These are phyloP conservation scores for Gremmenia infestans DNA, from an alignment of 2,329 filamentous ascomycete genomes.

Conservation along the genomic window DNA sequence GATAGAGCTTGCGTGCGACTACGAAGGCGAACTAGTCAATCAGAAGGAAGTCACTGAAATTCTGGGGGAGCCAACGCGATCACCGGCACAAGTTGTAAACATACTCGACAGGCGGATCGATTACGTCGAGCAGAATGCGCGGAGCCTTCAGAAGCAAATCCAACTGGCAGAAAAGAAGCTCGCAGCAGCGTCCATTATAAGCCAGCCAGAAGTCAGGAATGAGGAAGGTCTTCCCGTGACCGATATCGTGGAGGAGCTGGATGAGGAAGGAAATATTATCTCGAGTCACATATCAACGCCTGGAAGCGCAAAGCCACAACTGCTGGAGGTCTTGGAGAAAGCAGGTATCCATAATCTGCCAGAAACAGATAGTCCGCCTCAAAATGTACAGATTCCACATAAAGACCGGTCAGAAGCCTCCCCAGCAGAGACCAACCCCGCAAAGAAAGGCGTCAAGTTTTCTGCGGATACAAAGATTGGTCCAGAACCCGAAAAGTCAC, in stretches of 20 bases:
- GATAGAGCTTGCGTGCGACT: slow-evolving; percentile 46
- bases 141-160: slow-evolving; percentile 65
- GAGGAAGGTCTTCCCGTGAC: slow-evolving; percentile 73
- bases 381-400: slow-evolving; percentile 36
- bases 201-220: slow-evolving; percentile 56
- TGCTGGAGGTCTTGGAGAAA: slow-evolving; percentile 70
- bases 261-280: slow-evolving; percentile 83
- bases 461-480: slow-evolving; percentile 52
- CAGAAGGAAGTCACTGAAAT: slow-evolving; percentile 51
- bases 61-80: slow-evolving; percentile 40
- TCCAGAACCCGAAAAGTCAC: slow-evolving; percentile 23
- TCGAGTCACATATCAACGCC: slow-evolving; percentile 63
- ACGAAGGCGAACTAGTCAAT: slow-evolving; percentile 57
- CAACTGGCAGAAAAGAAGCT: slow-evolving; percentile 64
- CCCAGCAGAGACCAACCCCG: slow-evolving; percentile 5
- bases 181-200: slow-evolving; percentile 54
- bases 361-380: slow-evolving; percentile 9
- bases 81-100: slow-evolving; percentile 58
- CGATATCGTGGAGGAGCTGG: slow-evolving; percentile 88
- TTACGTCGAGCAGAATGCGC: slow-evolving; percentile 80
- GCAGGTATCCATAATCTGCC: slow-evolving; percentile 52
- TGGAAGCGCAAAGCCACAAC: slow-evolving; percentile 59
- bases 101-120: slow-evolving; percentile 73
- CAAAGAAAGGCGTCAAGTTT: slow-evolving; percentile 60
- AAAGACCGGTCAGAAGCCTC: slow-evolving; percentile 1